These are phyloP conservation scores for Suillus tomentosus DNA, from an alignment of 768 basidiomycete species.

Conservation along the genomic window DNA sequence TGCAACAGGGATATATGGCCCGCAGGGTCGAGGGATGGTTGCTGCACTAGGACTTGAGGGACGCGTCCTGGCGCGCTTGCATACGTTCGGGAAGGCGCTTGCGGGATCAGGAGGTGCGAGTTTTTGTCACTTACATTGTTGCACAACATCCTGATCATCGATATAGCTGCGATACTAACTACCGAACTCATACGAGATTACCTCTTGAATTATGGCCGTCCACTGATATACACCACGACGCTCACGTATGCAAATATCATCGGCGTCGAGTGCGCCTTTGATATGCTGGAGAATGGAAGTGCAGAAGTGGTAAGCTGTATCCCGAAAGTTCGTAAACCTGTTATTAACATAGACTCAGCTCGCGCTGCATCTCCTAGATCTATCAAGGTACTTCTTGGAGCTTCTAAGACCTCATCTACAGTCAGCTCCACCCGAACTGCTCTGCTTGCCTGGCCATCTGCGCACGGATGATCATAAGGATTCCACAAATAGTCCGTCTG, in stretches of 20 bases:
- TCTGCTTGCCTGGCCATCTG: constrained; percentile 30
- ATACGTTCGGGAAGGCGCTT: constrained; percentile 93
- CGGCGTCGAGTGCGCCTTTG: constrained; percentile 76
- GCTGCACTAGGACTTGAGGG: constrained; percentile 67
- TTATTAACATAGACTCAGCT: constrained; percentile 38
- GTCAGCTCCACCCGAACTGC: constrained; percentile 27
- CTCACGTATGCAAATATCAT: constrained; percentile 76
- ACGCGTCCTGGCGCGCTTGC: constrained; percentile 74
- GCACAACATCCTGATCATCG: not conserved
- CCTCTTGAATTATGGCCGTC: constrained; percentile 88
- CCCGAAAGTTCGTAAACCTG: constrained; percentile 6
- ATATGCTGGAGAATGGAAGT: constrained; percentile 70
- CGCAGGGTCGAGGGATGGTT: constrained; percentile 74
- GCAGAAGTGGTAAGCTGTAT: constrained; percentile 47
- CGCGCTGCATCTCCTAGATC: constrained; percentile 25
- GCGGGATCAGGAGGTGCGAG: constrained; percentile 81
- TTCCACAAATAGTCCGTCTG: not conserved
- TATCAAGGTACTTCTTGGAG: constrained; percentile 34
- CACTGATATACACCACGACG: constrained; percentile 90
- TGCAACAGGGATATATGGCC: constrained; percentile 87
- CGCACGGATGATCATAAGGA: not conserved
- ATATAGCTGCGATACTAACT: constrained; percentile 73
- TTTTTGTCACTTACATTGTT: not conserved
- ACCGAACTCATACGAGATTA: constrained; percentile 75
- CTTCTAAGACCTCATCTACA: constrained; percentile 34